phyloP scores from a whole-genome alignment of 2,329 filamentous ascomycete genomes.

The Aureobasidium sp. region DNA sequence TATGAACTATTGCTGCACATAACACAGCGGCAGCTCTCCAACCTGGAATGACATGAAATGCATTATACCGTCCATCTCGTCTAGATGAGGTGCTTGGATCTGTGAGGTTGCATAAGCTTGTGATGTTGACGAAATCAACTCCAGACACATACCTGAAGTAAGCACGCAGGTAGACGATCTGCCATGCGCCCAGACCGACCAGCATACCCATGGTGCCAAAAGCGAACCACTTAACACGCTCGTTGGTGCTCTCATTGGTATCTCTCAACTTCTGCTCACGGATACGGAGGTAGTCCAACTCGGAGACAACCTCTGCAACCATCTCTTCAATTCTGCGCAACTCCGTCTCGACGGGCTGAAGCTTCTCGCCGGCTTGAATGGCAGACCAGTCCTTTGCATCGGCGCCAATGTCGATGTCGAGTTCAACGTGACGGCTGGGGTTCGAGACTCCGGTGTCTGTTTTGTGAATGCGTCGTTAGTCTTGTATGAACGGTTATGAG shows the following conservation, averaged over 20 bases:
- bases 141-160: constrained; percentile 68
- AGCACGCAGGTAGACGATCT: constrained; percentile 92
- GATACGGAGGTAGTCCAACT: constrained; percentile 90
- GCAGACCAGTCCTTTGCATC: constrained; percentile 97
- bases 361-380: constrained; percentile 92
- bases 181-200: constrained; percentile 84
- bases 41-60: constrained; percentile 11
- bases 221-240: constrained; percentile 97
- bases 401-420: constrained; percentile 92
- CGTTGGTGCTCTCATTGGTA: constrained; percentile 99
- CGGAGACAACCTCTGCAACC: constrained; percentile 75
- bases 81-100: constrained; percentile 46
- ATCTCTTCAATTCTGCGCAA: constrained; percentile 87
- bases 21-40: not conserved
- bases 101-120: constrained; percentile 16
- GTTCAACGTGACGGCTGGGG: constrained; percentile 67
- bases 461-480: not conserved
- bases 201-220: constrained; percentile 88
- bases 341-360: constrained; percentile 94
- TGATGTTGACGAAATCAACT: not conserved
- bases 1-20: constrained; percentile 9
- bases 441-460: constrained; percentile 33
- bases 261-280: constrained; percentile 94
- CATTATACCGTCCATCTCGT: constrained; percentile 5
- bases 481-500: not conserved